phyloP scores from a whole-genome alignment of 1,284 basidiomycete species.

The Sphagnurus paluster region DNA sequence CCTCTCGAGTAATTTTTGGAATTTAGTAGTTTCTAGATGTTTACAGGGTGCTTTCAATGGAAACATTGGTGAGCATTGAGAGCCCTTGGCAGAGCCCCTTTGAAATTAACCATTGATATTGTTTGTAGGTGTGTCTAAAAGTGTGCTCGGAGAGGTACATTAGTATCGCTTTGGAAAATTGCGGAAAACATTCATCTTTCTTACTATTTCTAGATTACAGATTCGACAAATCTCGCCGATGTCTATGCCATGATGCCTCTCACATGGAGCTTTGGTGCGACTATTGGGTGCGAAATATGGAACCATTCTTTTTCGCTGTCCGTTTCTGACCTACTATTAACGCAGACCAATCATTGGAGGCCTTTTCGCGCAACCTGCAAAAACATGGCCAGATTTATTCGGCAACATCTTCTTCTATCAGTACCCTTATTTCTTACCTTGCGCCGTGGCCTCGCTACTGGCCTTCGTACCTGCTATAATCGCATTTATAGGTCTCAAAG shows the following conservation, averaged over 20 bases:
- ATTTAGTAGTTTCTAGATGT: constrained; percentile 16
- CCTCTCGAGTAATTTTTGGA: constrained; percentile 27
- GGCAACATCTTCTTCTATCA: constrained; percentile 31
- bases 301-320: neutral
- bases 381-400: constrained; percentile 20
- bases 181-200: too few species aligned
- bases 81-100: neutral
- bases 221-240: too few species aligned
- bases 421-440: constrained; percentile 46
- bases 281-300: constrained; percentile 34
- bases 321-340: too few species aligned
- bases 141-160: neutral
- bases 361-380: constrained; percentile 11
- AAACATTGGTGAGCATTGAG: constrained; percentile 18
- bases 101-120: too few species aligned
- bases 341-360: constrained; percentile 35
- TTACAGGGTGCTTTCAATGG: constrained; percentile 34
- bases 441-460: constrained; percentile 30
- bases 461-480: constrained; percentile 29
- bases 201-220: too few species aligned
- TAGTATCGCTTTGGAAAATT: too few species aligned
- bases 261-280: constrained; percentile 46
- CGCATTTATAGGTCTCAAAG: constrained; percentile 29
- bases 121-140: too few species aligned
- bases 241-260: too few species aligned